Percentiles rank a stretch among this genome's conserved stretches.
phyloP scores from a whole-genome alignment of 2,329 filamentous ascomycete species.

The Sporothrix humicola region DNA sequence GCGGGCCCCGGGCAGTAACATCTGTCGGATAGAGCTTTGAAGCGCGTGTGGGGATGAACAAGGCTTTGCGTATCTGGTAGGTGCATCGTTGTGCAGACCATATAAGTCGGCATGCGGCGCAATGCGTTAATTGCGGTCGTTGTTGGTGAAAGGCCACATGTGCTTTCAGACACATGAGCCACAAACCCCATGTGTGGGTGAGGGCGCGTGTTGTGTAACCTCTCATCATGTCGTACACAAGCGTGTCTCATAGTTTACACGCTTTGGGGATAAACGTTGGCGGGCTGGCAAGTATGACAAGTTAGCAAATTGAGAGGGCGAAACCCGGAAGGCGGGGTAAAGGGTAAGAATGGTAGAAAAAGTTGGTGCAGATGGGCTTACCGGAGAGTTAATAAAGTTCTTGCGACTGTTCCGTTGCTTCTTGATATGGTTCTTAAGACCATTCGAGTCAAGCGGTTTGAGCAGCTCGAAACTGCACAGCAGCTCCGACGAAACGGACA shows the following conservation, averaged over 20 bases:
- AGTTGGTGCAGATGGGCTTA: conserved; percentile 57
- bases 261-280: conserved; percentile 62
- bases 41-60: neutral
- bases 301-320: conserved; percentile 32
- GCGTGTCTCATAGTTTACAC: conserved; percentile 47
- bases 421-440: conserved; percentile 98
- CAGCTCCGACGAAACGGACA: conserved; percentile 93
- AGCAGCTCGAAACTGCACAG: conserved; percentile 96
- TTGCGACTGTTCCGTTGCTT: conserved; percentile 94
- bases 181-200: neutral
- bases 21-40: neutral
- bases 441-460: conserved; percentile 94
- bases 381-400: conserved; percentile 94
- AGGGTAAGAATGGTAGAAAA: neutral
- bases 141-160: neutral
- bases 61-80: neutral
- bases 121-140: neutral
- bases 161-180: conserved; percentile 5
- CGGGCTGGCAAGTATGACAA: conserved; percentile 50
- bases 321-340: neutral
- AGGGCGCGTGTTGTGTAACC: neutral
- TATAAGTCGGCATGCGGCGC: too few relatives aligned
- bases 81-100: neutral
- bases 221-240: neutral
- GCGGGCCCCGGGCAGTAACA: neutral